These are phyloP conservation scores for Paraphaeosphaeria sporulosa DNA, from an alignment of 2,329 filamentous ascomycete species.

Conservation along the genomic window DNA sequence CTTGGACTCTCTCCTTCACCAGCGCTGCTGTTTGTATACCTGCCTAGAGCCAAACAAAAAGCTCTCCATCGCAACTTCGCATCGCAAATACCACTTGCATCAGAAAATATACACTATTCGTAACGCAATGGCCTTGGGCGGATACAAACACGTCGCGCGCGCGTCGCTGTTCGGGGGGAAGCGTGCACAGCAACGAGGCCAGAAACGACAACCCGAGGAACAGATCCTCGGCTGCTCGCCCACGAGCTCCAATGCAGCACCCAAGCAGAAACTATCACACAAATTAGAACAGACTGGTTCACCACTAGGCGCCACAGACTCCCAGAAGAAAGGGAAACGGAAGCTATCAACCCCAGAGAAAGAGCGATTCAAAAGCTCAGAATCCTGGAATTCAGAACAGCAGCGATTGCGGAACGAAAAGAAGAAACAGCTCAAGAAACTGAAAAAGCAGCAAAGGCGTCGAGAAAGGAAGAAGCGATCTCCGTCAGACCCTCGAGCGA, in stretches of 20 bases:
- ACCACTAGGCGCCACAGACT: too few species aligned
- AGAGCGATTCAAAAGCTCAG: neutral
- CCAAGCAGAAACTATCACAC: neutral
- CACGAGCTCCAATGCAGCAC: neutral
- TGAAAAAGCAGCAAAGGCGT: neutral
- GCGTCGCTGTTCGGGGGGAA: neutral
- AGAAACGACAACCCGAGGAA: neutral
- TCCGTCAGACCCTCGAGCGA: neutral
- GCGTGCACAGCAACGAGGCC: neutral
- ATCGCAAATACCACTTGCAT: neutral
- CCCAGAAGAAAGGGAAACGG: neutral
- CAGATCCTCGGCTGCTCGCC: neutral
- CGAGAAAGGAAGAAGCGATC: neutral
- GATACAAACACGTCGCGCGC: slow-evolving; percentile 6
- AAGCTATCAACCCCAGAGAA: neutral
- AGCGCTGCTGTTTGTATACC: neutral
- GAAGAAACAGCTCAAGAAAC: neutral
- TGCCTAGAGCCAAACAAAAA: neutral
- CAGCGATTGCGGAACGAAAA: neutral
- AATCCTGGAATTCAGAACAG: neutral
- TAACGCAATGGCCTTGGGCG: neutral
- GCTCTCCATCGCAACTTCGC: neutral
- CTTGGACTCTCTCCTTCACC: neutral
- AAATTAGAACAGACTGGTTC: neutral
- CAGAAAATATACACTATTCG: neutral